These are phyloP conservation scores for Pyronema omphalodes DNA, from an alignment of 495 filamentous ascomycete genomes.

Conservation along the genomic window DNA sequence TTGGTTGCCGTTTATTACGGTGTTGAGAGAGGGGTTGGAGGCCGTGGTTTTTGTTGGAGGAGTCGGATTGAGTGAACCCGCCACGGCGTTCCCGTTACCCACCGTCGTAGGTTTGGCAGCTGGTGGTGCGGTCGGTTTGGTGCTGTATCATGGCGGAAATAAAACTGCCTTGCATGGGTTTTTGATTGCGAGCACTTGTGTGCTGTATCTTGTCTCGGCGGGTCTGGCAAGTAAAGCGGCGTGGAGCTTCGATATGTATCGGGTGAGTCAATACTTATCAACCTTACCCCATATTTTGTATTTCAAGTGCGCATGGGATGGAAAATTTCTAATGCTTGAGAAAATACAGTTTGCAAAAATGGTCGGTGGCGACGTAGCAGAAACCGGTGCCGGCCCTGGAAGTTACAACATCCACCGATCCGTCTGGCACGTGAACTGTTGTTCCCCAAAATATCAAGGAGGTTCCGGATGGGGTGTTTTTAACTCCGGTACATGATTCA, in stretches of 20 bases:
- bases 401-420: constrained; percentile 72
- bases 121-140: constrained; percentile 36
- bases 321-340: background rate
- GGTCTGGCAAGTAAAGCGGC: constrained; percentile 48
- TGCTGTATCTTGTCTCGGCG: constrained; percentile 53
- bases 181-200: constrained; percentile 47
- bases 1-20: constrained; percentile 51
- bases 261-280: constrained; percentile 6
- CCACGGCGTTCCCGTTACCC: constrained; percentile 44
- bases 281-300: no score
- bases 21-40: constrained; percentile 50
- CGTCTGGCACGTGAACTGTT: constrained; percentile 91
- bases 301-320: background rate
- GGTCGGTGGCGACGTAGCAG: constrained; percentile 54
- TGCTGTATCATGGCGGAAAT: constrained; percentile 50
- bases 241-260: constrained; percentile 39
- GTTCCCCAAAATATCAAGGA: constrained; percentile 49
- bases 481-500: constrained; percentile 35
- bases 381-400: constrained; percentile 58
- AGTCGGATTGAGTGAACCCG: constrained; percentile 42
- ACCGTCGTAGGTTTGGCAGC: constrained; percentile 40
- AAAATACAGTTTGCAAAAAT: constrained; percentile 13
- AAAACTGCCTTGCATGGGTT: constrained; percentile 43
- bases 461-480: constrained; percentile 83
- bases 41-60: constrained; percentile 55